phyloP scores from a whole-genome alignment of 1,284 basidiomycete genomes.

The Hortiboletus rubellus region DNA sequence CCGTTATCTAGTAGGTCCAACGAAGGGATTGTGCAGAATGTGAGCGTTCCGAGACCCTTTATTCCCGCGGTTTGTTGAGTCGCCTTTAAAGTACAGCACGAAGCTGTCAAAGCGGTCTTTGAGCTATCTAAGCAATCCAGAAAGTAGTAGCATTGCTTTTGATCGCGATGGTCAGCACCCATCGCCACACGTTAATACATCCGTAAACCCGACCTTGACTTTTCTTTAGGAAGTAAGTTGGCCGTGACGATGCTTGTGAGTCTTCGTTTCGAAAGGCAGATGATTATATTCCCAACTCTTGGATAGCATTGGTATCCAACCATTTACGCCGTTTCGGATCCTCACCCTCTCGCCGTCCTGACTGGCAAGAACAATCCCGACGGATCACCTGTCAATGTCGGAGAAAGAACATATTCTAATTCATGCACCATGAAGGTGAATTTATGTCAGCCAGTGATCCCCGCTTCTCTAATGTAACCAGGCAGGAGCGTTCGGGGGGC shows the following conservation, averaged over 20 bases:
- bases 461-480: slow-evolving; percentile 32
- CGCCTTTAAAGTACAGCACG: slow-evolving; percentile 57
- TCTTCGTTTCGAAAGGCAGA: slow-evolving; percentile 1
- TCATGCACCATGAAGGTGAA: slow-evolving; percentile 74
- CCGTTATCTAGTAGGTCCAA: slow-evolving; percentile 42
- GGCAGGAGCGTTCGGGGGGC: slow-evolving; percentile 75
- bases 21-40: slow-evolving; percentile 56
- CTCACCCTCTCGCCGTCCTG: slow-evolving; percentile 66
- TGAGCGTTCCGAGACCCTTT: slow-evolving; percentile 27
- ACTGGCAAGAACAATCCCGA: slow-evolving; percentile 55
- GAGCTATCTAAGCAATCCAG: slow-evolving; percentile 52
- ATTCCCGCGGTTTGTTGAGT: slow-evolving; percentile 14
- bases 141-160: slow-evolving; percentile 64
- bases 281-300: slow-evolving; percentile 2
- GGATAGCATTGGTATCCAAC: slow-evolving; percentile 65
- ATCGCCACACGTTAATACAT: slow-evolving; percentile 5
- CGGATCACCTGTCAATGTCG: slow-evolving; percentile 45
- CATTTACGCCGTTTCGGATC: slow-evolving; percentile 64
- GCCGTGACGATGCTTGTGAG: slow-evolving; percentile 65
- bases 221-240: slow-evolving; percentile 52
- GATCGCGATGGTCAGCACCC: slow-evolving; percentile 55
- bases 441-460: neutral
- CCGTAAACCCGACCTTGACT: slow-evolving; percentile 3
- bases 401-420: slow-evolving; percentile 62
- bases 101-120: slow-evolving; percentile 49